A percentile compares a stretch with the other conserved stretches of the same genome.
These are phyloP conservation scores for Mortierella sp. DNA, from an alignment of 371 early-diverging fungal genomes.

Conservation along the genomic window DNA sequence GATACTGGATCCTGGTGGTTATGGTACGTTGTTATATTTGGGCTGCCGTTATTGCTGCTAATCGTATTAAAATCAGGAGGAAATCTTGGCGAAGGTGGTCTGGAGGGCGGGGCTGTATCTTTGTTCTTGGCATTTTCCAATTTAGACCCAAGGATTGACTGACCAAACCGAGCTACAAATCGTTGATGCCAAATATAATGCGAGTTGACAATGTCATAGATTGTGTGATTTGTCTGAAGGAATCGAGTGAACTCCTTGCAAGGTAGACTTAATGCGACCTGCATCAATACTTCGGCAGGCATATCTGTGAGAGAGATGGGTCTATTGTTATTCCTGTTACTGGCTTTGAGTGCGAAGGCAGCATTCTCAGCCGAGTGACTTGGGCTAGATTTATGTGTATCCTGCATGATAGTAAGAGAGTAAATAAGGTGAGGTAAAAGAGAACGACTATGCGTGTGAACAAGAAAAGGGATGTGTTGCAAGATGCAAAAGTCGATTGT, in stretches of 20 bases:
- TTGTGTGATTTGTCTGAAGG: conserved; percentile 28
- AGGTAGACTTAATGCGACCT: conserved; percentile 19
- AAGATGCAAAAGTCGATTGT: neutral
- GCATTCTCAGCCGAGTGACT: neutral
- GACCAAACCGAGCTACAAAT: conserved; percentile 39
- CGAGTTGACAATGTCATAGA: conserved; percentile 22
- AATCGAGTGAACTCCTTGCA: conserved; percentile 36
- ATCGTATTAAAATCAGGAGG: neutral
- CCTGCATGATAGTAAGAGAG: neutral
- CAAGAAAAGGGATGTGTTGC: neutral
- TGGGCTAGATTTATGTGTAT: neutral
- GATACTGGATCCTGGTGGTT: conserved; percentile 21
- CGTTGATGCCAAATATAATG: conserved; percentile 50
- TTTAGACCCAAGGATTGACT: conserved; percentile 18
- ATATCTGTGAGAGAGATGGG: conserved; percentile 12
- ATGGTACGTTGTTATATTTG: conserved; percentile 5
- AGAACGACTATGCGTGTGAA: neutral
- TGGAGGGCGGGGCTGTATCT: neutral
- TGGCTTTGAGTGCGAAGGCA: neutral
- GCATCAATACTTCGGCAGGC: conserved; percentile 42
- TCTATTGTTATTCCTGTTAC: neutral
- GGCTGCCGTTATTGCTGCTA: neutral
- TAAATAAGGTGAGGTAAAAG: neutral
- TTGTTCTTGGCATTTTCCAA: neutral
- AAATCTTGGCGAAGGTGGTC: conserved; percentile 20